phyloP scores from a whole-genome alignment of 495 filamentous ascomycete genomes.

The Annulohypoxylon stygium region DNA sequence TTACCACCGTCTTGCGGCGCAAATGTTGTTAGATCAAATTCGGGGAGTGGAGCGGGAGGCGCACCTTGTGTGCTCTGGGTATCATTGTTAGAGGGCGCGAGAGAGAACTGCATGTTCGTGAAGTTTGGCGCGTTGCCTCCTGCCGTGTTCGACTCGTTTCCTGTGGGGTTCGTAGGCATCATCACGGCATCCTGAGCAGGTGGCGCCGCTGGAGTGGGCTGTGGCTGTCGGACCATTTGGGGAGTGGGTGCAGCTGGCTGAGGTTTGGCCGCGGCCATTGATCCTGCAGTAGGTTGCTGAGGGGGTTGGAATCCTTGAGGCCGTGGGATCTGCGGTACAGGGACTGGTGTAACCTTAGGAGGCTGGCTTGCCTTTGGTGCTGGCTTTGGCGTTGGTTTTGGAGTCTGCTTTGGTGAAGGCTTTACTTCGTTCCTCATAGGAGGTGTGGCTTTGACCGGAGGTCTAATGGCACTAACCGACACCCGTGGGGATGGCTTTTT shows the following conservation, averaged over 20 bases:
- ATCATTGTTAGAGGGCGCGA: slow-evolving; percentile 54
- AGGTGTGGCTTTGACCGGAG: slow-evolving; percentile 27
- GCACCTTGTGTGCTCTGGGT: slow-evolving; percentile 24
- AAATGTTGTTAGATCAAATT: slow-evolving; percentile 52
- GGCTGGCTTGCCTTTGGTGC: slow-evolving; percentile 42
- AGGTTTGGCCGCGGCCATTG: slow-evolving; percentile 37
- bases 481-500: slow-evolving; percentile 49
- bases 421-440: slow-evolving; percentile 36
- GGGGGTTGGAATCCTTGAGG: slow-evolving; percentile 45
- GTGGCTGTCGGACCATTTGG: slow-evolving; percentile 29
- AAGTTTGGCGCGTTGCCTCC: slow-evolving; percentile 48
- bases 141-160: slow-evolving; percentile 2
- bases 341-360: slow-evolving; percentile 55
- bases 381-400: slow-evolving; percentile 47
- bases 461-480: slow-evolving; percentile 32
- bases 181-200: slow-evolving; percentile 38
- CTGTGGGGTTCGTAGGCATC: slow-evolving; percentile 31
- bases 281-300: slow-evolving; percentile 29
- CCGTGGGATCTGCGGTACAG: slow-evolving; percentile 53
- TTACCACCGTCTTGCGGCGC: slow-evolving; percentile 39
- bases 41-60: slow-evolving; percentile 46
- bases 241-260: slow-evolving; percentile 23
- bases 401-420: slow-evolving; percentile 46
- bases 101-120: slow-evolving; percentile 61
- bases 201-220: slow-evolving; percentile 33